A percentile compares a stretch with the other conserved stretches of the same genome.
These are phyloP conservation scores for Phylloporus rhodoxanthus DNA, from an alignment of 768 basidiomycete genomes.

Conservation along the genomic window DNA sequence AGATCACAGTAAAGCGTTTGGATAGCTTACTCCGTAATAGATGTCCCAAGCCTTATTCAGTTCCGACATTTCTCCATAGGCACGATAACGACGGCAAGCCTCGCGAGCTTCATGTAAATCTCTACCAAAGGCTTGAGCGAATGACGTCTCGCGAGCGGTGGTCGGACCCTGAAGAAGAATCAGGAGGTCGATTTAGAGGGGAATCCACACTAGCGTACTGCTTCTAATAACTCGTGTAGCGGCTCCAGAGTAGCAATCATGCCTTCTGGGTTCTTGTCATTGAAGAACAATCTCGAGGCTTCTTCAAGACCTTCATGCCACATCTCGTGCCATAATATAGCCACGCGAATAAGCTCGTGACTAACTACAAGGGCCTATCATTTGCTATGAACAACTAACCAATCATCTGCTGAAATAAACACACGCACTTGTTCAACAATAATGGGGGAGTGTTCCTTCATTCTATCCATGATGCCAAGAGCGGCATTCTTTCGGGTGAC, in stretches of 20 bases:
- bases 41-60: slow-evolving; percentile 99
- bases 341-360: slow-evolving; percentile 92
- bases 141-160: slow-evolving; percentile 91
- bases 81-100: slow-evolving; percentile 79
- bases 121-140: slow-evolving; percentile 87
- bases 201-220: slow-evolving; percentile 39
- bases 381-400: not conserved
- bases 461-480: slow-evolving; percentile 79
- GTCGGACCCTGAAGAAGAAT: slow-evolving; percentile 66
- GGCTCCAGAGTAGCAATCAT: slow-evolving; percentile 95
- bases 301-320: slow-evolving; percentile 99
- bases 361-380: slow-evolving; percentile 78
- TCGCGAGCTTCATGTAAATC: slow-evolving; percentile 91
- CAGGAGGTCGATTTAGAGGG: not conserved
- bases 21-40: slow-evolving; percentile 73
- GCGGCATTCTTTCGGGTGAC: slow-evolving; percentile 76
- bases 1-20: not conserved
- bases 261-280: slow-evolving; percentile 92
- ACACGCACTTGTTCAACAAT: slow-evolving; percentile 80
- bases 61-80: slow-evolving; percentile 81
- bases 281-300: slow-evolving; percentile 93
- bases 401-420: not conserved
- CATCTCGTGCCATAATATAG: slow-evolving; percentile 97
- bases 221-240: slow-evolving; percentile 87
- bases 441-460: slow-evolving; percentile 82